Percentiles rank a stretch among this genome's conserved stretches.
phyloP scores from a whole-genome alignment of 2,329 filamentous ascomycete genomes.

The Microsporum audouinii region DNA sequence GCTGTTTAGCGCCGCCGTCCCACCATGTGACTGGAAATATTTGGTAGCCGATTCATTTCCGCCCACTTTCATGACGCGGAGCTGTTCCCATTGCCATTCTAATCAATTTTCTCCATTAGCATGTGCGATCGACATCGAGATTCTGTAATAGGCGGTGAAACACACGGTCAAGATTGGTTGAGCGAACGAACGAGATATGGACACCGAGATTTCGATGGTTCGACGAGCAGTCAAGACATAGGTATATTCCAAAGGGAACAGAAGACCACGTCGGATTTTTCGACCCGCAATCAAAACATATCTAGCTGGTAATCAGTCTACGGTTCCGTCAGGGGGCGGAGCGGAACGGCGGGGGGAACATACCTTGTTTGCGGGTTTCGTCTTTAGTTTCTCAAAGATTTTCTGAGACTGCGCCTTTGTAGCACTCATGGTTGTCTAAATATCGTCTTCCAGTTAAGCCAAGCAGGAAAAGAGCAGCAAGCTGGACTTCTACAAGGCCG shows the following conservation, averaged over 20 bases:
- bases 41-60: conserved; percentile 97
- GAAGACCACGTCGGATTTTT: conserved; percentile 99
- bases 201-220: conserved; percentile 96
- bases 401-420: conserved; percentile 91
- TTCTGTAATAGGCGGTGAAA: conserved; percentile 18
- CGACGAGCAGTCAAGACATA: conserved; percentile 94
- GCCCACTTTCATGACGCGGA: conserved; percentile 94
- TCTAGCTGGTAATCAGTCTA: conserved; percentile 38
- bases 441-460: background rate
- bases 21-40: conserved; percentile 94
- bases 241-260: conserved; percentile 91
- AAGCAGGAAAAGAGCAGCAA: background rate
- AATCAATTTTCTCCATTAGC: conserved; percentile 16
- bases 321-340: conserved; percentile 7
- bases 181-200: conserved; percentile 97
- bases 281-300: conserved; percentile 95
- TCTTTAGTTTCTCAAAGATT: conserved; percentile 95
- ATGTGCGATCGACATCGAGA: background rate
- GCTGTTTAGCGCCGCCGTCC: conserved; percentile 83
- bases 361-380: conserved; percentile 90
- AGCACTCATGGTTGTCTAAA: conserved; percentile 47
- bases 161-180: conserved; percentile 96
- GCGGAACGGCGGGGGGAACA: conserved; percentile 15
- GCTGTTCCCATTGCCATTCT: conserved; percentile 99
- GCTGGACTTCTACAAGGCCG: background rate